Conservation (phyloP, 2,329 filamentous ascomycete species). For the Exutisphaerella laricina region DNA sequence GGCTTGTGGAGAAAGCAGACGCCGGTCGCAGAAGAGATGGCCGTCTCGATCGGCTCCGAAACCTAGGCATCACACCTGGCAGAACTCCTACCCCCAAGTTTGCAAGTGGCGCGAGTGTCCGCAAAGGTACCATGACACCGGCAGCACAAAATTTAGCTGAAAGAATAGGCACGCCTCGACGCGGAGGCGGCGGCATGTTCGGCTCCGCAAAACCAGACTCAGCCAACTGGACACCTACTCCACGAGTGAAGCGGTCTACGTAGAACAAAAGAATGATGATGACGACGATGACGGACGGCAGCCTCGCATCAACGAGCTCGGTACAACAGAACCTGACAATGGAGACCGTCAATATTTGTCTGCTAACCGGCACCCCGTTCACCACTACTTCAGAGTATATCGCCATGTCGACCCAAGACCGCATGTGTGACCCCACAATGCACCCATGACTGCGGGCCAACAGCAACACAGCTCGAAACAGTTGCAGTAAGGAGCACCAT, state of each 20-base stretch:
- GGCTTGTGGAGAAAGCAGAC: constrained; percentile 77
- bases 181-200: constrained; percentile 18
- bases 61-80: constrained; percentile 39
- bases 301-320: too few relatives aligned
- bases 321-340: too few relatives aligned
- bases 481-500: too few relatives aligned
- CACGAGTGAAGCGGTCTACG: constrained; percentile 14
- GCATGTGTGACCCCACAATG: too few relatives aligned
- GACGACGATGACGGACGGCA: too few relatives aligned
- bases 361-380: too few relatives aligned
- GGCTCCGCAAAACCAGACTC: constrained; percentile 5
- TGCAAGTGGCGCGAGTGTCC: constrained; percentile 49
- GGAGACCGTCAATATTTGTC: too few relatives aligned
- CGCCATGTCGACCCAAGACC: too few relatives aligned
- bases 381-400: too few relatives aligned
- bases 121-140: constrained; percentile 56
- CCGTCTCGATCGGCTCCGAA: constrained; percentile 33
- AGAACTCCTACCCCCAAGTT: constrained; percentile 63
- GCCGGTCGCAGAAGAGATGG: constrained; percentile 62
- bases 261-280: constrained; percentile 6
- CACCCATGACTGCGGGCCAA: too few relatives aligned
- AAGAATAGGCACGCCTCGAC: constrained; percentile 48
- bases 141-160: constrained; percentile 66
- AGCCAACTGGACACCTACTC: constrained; percentile 19
- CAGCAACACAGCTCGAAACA: too few relatives aligned